Evolutionary conservation across 1,284 basidiomycete species (phyloP).

Genomic region (Laetiporus sulphureus): DNA sequence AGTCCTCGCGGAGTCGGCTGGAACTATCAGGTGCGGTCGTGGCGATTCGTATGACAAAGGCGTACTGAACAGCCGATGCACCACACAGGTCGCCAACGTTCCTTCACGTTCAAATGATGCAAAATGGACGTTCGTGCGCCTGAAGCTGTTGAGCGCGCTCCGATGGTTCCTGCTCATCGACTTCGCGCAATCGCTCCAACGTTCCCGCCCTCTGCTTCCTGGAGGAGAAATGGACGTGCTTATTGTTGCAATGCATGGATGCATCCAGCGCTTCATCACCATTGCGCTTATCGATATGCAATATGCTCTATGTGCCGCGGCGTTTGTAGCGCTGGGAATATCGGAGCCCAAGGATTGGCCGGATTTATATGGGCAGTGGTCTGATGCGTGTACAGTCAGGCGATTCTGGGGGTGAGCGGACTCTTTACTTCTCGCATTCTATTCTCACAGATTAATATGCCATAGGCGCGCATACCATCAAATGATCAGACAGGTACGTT

Average conservation of each 20-base stretch:
- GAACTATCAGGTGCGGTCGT: background rate
- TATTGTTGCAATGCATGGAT: background rate
- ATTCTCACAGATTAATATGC: background rate
- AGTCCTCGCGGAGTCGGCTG: background rate
- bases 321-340: slow-evolving; percentile 19
- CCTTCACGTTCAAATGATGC: background rate
- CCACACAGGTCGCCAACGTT: background rate
- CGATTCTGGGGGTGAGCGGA: slow-evolving; percentile 30
- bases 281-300: slow-evolving; percentile 16
- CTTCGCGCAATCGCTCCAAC: slow-evolving; percentile 3
- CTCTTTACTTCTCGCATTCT: background rate
- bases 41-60: background rate
- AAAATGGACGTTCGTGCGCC: background rate
- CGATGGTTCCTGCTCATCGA: slow-evolving; percentile 6
- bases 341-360: slow-evolving; percentile 29
- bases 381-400: slow-evolving; percentile 29
- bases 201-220: background rate
- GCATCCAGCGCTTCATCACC: background rate
- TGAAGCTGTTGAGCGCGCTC: background rate
- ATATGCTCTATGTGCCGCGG: slow-evolving; percentile 15
- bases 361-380: slow-evolving; percentile 25
- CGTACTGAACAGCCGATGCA: background rate
- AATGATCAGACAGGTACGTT: slow-evolving; percentile 18
- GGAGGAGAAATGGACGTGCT: background rate
- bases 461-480: slow-evolving; percentile 29